Evolutionary conservation across 192 early-diverging fungal species (phyloP).

Genomic region (Backusella macrospora): DNA sequence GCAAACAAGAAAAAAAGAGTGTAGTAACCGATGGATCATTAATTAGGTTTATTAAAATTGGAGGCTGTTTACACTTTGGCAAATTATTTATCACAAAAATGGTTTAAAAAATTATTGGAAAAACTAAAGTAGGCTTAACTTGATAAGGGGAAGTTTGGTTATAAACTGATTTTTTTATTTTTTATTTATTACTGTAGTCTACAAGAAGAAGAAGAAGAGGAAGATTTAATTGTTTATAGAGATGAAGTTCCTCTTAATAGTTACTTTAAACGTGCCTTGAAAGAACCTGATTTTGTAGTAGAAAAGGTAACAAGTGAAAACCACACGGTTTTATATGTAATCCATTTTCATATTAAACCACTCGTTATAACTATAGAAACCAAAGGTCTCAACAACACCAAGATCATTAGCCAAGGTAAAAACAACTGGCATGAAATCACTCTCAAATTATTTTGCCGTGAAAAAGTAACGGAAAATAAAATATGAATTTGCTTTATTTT

Average conservation of each 20-base stretch:
- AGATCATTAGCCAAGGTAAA: slow-evolving; percentile 15
- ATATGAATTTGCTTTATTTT: neutral
- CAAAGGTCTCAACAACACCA: neutral
- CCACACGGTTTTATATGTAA: neutral
- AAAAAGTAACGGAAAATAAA: neutral
- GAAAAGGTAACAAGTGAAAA: neutral
- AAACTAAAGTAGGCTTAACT: slow-evolving; percentile 3
- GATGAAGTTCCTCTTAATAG: neutral
- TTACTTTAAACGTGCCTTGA: slow-evolving; percentile 5
- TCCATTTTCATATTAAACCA: neutral
- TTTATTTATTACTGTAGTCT: neutral
- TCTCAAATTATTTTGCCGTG: neutral
- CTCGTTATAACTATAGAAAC: neutral
- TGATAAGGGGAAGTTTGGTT: neutral
- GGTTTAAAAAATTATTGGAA: slow-evolving; percentile 16
- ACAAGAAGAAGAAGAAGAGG: slow-evolving; percentile 16
- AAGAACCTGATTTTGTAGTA: slow-evolving; percentile 3
- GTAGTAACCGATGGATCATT: neutral
- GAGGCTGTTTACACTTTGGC: slow-evolving; percentile 16
- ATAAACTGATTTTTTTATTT: neutral
- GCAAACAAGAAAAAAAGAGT: too few relatives aligned
- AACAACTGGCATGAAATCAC: slow-evolving; percentile 14
- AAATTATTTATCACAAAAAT: slow-evolving; percentile 13
- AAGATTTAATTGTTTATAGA: neutral
- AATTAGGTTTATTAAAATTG: neutral